Base-by-base conservation (phyloP, 2,329 filamentous ascomycete genomes). In the Hymenoscyphus fraxineus region DNA sequence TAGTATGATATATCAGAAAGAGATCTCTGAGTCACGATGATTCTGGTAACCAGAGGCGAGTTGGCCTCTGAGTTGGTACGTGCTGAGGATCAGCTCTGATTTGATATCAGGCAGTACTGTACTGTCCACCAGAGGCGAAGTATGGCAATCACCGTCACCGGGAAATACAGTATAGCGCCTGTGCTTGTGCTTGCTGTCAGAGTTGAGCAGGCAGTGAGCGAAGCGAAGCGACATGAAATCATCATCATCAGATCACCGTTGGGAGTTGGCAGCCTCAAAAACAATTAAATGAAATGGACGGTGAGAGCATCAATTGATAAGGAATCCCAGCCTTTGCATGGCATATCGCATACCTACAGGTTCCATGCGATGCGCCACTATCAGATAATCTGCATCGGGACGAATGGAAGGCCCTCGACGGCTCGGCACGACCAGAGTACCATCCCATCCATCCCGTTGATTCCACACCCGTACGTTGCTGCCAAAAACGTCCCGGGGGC, bases 1-100 rank as follows among this genome's bases (percentile, higher is more conserved):
- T 51, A 51, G 44, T 22, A 57, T 57, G 54, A 57, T 57, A 31
- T 57, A 57, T 57, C 54, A 57, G 54, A 38, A 57, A 57, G 32
- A 16, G 54, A 57, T 57, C 54, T 57, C 32, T 35, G 54, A 57
- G 54, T 57, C 54, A 57, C 54, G 12, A 35, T 57, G 54, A 15
- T 57, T 16, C 27, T 38, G 54, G 54, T 57, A 12, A 51, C 19
- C 15, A 51, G 44, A 27, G 44, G 44, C 44, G 44, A 51, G 44
- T 51, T 16, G 16, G 41, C 7, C 16, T 47, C 41, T 47, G 15
- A 44, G 22, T 16, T 19, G 44, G 44, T 22, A 51, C 44, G 44
- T 51, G 44, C 44, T 51, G 44, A 51, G 44, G 44, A 51, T 51
- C 44, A 51, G 44, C 44, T 51, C 44, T 51, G 16, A 51, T 44